A percentile compares a stretch with the other conserved stretches of the same genome.
Evolutionary conservation across 2,329 filamentous ascomycete species (phyloP).

Genomic region (Xenoacremonium recifei): DNA sequence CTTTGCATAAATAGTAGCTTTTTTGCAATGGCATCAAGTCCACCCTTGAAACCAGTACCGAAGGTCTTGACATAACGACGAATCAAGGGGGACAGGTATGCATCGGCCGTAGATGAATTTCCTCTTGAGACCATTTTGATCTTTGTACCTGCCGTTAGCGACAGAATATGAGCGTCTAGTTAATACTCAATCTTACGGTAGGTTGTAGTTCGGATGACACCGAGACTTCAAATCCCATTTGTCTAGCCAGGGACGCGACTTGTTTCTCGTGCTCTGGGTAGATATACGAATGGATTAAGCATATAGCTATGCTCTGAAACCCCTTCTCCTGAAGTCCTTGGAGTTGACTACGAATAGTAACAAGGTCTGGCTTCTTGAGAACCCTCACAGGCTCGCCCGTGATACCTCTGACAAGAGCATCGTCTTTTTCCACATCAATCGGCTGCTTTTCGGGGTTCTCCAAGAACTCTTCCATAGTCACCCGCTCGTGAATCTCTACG

Average conservation of each 20-base stretch:
- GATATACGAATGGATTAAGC: constrained; percentile 70
- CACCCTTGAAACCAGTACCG: constrained; percentile 24
- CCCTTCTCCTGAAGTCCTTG: constrained; percentile 61
- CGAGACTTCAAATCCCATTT: constrained; percentile 42
- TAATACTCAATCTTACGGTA: constrained; percentile 45
- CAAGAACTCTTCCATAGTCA: constrained; percentile 71
- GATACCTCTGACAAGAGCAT: constrained; percentile 64
- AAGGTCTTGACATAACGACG: constrained; percentile 35
- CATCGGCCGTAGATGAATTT: constrained; percentile 42
- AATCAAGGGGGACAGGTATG: constrained; percentile 42
- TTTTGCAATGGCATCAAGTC: constrained; percentile 22
- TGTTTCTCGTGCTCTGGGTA: constrained; percentile 55
- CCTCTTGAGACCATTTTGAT: constrained; percentile 42
- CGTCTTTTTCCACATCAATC: constrained; percentile 38
- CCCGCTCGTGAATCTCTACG: constrained; percentile 71
- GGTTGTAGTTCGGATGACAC: constrained; percentile 37
- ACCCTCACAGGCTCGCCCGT: constrained; percentile 69
- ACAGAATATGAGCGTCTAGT: too few species aligned
- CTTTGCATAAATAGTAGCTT: constrained; percentile 31
- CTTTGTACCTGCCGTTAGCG: too few species aligned
- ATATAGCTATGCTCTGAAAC: constrained; percentile 53
- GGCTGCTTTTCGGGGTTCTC: constrained; percentile 62
- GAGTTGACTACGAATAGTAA: constrained; percentile 54
- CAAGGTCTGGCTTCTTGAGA: constrained; percentile 56
- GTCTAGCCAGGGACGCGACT: constrained; percentile 33